Evolutionary conservation across 768 basidiomycete species (phyloP).

Genomic region (Phylloporus sp.): DNA sequence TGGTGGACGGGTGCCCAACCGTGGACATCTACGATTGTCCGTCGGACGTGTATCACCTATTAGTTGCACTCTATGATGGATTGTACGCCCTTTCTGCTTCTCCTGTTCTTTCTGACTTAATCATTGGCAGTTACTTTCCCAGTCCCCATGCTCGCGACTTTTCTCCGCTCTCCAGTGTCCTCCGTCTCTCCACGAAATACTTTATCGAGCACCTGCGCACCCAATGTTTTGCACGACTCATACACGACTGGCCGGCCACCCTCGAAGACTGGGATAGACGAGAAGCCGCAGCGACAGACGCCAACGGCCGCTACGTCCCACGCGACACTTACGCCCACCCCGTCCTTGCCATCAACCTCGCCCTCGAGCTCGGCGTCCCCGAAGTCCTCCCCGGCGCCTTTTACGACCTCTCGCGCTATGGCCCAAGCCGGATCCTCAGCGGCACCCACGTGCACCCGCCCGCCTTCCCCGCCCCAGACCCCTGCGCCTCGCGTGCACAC

Average conservation of each 20-base stretch:
- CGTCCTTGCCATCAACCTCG: conserved; percentile 65
- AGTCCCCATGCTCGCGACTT: conserved; percentile 52
- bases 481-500: conserved; percentile 2
- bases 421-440: conserved; percentile 60
- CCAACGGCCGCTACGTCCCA: conserved; percentile 52
- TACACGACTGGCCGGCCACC: conserved; percentile 63
- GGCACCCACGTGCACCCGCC: conserved; percentile 42
- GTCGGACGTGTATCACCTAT: conserved; percentile 61
- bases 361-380: conserved; percentile 56
- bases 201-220: conserved; percentile 62
- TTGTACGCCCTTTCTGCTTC: conserved; percentile 45
- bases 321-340: conserved; percentile 62
- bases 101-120: neutral
- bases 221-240: conserved; percentile 57
- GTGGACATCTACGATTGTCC: conserved; percentile 65
- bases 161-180: conserved; percentile 54
- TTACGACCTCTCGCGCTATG: conserved; percentile 73
- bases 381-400: conserved; percentile 65
- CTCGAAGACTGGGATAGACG: conserved; percentile 67
- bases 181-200: conserved; percentile 74
- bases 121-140: conserved; percentile 47
- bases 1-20: conserved; percentile 55
- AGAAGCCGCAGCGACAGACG: conserved; percentile 52
- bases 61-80: conserved; percentile 72
- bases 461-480: conserved; percentile 27